Base-by-base conservation (phyloP, 306 rosid genomes). In the Comarum palustre region DNA sequence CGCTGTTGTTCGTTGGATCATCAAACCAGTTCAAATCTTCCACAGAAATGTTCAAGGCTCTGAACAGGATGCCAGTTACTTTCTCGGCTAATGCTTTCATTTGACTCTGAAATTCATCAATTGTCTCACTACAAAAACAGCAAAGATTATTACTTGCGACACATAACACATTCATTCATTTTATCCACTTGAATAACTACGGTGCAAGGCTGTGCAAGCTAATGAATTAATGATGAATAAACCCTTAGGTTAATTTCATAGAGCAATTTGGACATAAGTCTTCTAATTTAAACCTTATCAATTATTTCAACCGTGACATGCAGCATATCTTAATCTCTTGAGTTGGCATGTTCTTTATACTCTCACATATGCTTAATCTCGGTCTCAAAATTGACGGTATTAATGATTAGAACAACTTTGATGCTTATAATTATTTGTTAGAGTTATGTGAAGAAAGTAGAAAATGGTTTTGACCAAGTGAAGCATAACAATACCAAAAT, bases 21-120 rank as follows among this genome's bases (percentile, higher is more conserved):
- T 59, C 64, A 29, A 59, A 29, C 38, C 64, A 29, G 6, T 59
- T 27, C 3, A 59, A 7, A 1, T 59, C n/a, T 59, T 59, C 64
- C 19, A 29, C n/a, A 29, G 64, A n/a, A 29, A 59, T 59, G 64
- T 3, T 59, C 39, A 59, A 29, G 38, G 38, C 38, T 29, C 6
- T 29, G 38, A 59, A 59, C 20, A 59, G 64, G 64, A 59, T 59
- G 64, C 64, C 39, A 38, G 31, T 59, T 59, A 59, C 8, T 59
- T 59, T 59, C 19, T 27, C 38, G 9, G 64, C 64, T 59, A 27
- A 59, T 5, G n/a, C 64, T 39, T 14, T 59, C 38, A 59, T 59
- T 25, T 59, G 64, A 34, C 32, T 59, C 64, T 59, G 8, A 29
- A 27, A 59, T 14, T 59, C 64, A 59, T 59, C 64, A 12, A 27